Evolutionary conservation across 176 grass and related monocot species (phyloP), one percentile per base, ranked within the genome.

Genomic region (Dendrocalamus sinicus): DNA sequence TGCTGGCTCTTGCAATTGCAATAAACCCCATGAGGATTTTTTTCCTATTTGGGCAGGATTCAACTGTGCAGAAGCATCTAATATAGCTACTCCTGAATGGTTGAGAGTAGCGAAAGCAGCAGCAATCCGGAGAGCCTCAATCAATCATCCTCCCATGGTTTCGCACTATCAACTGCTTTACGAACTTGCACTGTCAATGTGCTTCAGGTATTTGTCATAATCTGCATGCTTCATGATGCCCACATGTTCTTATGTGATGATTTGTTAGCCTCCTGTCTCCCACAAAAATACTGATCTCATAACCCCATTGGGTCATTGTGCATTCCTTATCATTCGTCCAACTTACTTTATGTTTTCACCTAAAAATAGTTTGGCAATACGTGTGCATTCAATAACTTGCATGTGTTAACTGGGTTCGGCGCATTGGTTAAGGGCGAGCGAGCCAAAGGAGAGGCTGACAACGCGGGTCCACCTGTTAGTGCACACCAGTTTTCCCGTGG

Each of bases 71-170:
- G 96, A 99, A 80, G 93, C 93, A 86, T 93, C 92, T 72, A 99
- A 99, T 94, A 89, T 99, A 66, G 96, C 94, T 75, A 96, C 96
- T 80, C 96, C 96, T 84, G 87, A 85, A 88, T 99, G 96, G 96
- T 81, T 96, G 90, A 96, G 75, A 74, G 83, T 91, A 66, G 96
- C 94, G 1, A 99, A 99, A 94, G 96, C 93, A 76, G 96, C 96
- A 64, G 94, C 96, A 72, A 81, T 99, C 28, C 90, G 96, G 66
- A 99, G 96, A 88, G 96, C 96, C 40, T 96, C 93, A 85, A 94
- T 94, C 62, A 96, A 96, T 77, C 72, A 85, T 22, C 92, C 96
- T 53, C 94, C 96, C 40, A 93, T 99, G 85, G 55, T 99, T 53
- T 96, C 96, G 0, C 96, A 99, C 79, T 94, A 91, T 89, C 96